phyloP scores from a whole-genome alignment of 768 basidiomycete species.

The Mrakia hoshinonis region DNA sequence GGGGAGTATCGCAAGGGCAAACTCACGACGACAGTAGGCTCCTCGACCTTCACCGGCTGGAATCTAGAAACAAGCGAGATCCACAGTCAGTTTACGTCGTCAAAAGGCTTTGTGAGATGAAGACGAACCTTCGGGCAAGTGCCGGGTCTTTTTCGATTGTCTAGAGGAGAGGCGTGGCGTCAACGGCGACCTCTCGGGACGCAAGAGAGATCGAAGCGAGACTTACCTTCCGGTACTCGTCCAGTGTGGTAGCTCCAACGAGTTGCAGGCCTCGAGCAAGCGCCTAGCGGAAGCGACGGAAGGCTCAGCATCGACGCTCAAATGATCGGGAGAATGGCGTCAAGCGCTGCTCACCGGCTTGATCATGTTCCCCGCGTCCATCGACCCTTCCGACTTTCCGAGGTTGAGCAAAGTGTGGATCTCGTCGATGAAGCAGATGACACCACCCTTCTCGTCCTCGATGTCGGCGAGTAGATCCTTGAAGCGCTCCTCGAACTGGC shows the following conservation, averaged over 20 bases:
- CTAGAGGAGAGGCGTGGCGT: slow-evolving; percentile 48
- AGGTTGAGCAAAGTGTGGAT: slow-evolving; percentile 79
- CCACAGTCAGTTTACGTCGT: not conserved
- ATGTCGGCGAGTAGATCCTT: slow-evolving; percentile 83
- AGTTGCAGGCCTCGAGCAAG: slow-evolving; percentile 77
- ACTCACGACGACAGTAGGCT: slow-evolving; percentile 61
- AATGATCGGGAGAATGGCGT: not conserved
- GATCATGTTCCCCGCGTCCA: slow-evolving; percentile 60
- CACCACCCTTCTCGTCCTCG: slow-evolving; percentile 61
- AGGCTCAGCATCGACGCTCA: slow-evolving; percentile 44
- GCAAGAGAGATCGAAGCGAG: not conserved
- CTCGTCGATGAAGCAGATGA: slow-evolving; percentile 92
- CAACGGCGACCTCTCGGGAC: slow-evolving; percentile 45
- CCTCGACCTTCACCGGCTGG: slow-evolving; percentile 79
- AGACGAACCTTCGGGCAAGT: slow-evolving; percentile 54
- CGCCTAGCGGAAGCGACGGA: slow-evolving; percentile 51
- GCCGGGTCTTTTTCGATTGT: slow-evolving; percentile 88
- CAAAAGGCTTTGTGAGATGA: not conserved
- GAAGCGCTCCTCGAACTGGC: slow-evolving; percentile 90
- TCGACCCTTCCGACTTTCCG: slow-evolving; percentile 72
- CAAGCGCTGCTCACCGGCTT: slow-evolving; percentile 19
- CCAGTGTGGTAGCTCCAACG: slow-evolving; percentile 74
- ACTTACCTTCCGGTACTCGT: slow-evolving; percentile 45
- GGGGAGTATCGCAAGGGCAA: no score
- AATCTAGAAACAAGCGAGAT: slow-evolving; percentile 46